Evolutionary conservation across 768 basidiomycete species (phyloP).

Genomic region (Termitomyces bulborhizus): DNA sequence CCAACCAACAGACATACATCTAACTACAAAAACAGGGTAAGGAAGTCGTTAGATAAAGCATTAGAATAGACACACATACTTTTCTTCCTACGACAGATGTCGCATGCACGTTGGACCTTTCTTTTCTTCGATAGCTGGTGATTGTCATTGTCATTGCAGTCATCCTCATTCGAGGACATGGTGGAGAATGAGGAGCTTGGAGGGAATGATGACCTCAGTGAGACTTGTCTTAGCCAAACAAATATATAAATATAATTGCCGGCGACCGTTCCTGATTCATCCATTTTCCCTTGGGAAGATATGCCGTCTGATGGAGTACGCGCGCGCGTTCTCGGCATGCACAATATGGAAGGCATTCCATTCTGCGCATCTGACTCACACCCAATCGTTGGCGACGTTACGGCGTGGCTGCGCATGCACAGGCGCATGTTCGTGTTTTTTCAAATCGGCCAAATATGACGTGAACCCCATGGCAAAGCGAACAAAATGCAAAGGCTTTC

Average conservation of each 20-base stretch:
- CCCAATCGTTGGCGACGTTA: not conserved
- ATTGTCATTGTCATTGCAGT: slow-evolving; percentile 41
- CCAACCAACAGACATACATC: slow-evolving; percentile 36
- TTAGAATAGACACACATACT: slow-evolving; percentile 32
- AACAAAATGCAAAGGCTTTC: too few species aligned
- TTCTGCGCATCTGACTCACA: not conserved
- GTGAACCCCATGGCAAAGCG: too few species aligned
- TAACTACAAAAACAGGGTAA: slow-evolving; percentile 34
- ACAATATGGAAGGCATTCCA: not conserved
- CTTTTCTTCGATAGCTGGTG: slow-evolving; percentile 53
- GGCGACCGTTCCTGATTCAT: slow-evolving; percentile 10
- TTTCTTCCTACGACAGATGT: slow-evolving; percentile 81
- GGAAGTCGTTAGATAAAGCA: not conserved
- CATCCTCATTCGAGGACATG: slow-evolving; percentile 68
- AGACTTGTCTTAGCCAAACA: not conserved
- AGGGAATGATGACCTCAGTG: slow-evolving; percentile 10
- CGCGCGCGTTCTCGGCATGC: slow-evolving; percentile 2
- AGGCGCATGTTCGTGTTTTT: not conserved
- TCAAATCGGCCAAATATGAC: not conserved
- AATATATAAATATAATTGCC: slow-evolving; percentile 7
- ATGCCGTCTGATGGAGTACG: slow-evolving; percentile 9
- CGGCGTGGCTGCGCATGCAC: not conserved
- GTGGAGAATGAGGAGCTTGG: not conserved
- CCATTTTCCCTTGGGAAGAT: not conserved
- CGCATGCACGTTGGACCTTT: slow-evolving; percentile 73